These are phyloP conservation scores for Fusarium equiseti DNA, from an alignment of 2,329 filamentous ascomycete genomes.

Conservation along the genomic window DNA sequence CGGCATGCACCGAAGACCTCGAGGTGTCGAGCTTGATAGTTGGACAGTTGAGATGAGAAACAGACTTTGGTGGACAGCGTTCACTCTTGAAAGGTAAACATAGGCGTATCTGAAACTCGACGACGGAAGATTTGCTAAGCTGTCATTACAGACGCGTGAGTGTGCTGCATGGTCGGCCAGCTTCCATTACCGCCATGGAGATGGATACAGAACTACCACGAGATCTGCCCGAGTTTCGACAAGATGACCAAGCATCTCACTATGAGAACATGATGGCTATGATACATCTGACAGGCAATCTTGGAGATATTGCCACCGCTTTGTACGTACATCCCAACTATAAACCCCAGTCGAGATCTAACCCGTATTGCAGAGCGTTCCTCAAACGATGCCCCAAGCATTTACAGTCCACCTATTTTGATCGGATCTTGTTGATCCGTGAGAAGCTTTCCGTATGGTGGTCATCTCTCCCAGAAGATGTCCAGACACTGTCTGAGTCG, in stretches of 20 bases:
- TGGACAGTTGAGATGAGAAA: not conserved
- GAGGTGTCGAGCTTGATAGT: not conserved
- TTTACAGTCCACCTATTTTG: not conserved
- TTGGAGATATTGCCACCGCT: not conserved
- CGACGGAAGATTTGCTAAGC: not conserved
- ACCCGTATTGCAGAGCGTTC: not conserved
- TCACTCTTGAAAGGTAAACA: conserved; percentile 1
- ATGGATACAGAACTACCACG: not conserved
- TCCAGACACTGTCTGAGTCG: not conserved
- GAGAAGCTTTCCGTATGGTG: not conserved
- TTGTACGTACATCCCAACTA: not conserved
- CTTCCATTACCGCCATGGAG: conserved; percentile 1
- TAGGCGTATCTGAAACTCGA: not conserved
- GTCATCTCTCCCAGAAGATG: not conserved
- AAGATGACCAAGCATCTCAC: not conserved
- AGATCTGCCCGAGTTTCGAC: not conserved
- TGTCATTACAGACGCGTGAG: not conserved
- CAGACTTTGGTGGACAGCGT: not conserved
- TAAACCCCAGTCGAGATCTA: not conserved
- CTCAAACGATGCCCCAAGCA: not conserved
- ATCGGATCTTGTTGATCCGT: not conserved
- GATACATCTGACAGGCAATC: not conserved
- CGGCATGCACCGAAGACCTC: not conserved
- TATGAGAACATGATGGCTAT: not conserved
- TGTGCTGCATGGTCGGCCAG: not conserved